These are phyloP conservation scores for Chaetomium olivaceum DNA, from an alignment of 2,329 filamentous ascomycete species.

Conservation along the genomic window DNA sequence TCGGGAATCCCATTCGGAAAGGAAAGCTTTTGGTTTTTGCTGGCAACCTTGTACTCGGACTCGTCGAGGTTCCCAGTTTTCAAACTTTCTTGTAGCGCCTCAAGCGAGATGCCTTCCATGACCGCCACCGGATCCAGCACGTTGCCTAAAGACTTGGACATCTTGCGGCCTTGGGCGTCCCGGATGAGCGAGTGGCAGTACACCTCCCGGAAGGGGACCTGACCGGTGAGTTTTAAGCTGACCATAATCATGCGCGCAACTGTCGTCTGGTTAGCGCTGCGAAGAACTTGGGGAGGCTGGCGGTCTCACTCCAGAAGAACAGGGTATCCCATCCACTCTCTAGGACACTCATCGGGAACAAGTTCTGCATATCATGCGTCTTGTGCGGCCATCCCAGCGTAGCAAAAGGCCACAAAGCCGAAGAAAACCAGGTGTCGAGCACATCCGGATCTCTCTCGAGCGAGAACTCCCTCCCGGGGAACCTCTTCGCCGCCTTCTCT, in stretches of 20 bases:
- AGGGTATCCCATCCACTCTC: constrained; percentile 97
- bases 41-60: constrained; percentile 79
- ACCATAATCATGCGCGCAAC: constrained; percentile 91
- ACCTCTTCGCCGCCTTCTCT: background rate
- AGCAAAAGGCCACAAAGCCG: constrained; percentile 90
- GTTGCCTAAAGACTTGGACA: constrained; percentile 95
- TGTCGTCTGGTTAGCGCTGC: background rate
- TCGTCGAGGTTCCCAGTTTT: constrained; percentile 78
- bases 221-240: constrained; percentile 83
- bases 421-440: constrained; percentile 95
- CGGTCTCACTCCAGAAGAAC: constrained; percentile 36
- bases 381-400: constrained; percentile 85
- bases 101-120: constrained; percentile 79
- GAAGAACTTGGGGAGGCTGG: constrained; percentile 37
- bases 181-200: constrained; percentile 88
- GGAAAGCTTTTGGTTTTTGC: constrained; percentile 87
- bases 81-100: constrained; percentile 79
- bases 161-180: constrained; percentile 92
- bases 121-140: constrained; percentile 94
- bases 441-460: constrained; percentile 73
- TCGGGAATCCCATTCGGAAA: constrained; percentile 95
- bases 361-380: constrained; percentile 67
- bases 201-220: constrained; percentile 90
- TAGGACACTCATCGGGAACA: constrained; percentile 87
- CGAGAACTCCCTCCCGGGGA: background rate